These are phyloP conservation scores for Pichia eremophila DNA, from an alignment of 805 yeast genomes.

Conservation along the genomic window DNA sequence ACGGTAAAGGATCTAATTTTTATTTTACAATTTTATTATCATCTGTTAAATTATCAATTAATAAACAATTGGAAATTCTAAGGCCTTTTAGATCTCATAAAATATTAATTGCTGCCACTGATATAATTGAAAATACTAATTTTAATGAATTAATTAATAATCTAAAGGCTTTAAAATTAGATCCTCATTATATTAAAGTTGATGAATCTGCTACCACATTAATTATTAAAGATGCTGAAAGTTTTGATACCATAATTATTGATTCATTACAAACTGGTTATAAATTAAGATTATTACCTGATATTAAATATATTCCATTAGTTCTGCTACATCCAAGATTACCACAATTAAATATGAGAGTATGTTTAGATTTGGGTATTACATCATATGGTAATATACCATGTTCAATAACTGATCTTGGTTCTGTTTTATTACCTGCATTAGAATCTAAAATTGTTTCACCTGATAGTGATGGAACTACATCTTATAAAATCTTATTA, in stretches of 20 bases:
- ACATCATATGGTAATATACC: constrained; percentile 87
- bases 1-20: constrained; percentile 76
- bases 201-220: constrained; percentile 42
- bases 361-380: constrained; percentile 78
- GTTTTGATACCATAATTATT: constrained; percentile 73
- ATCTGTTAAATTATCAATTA: constrained; percentile 54
- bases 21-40: constrained; percentile 75
- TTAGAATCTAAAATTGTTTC: constrained; percentile 76
- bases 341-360: constrained; percentile 69
- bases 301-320: constrained; percentile 77
- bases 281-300: constrained; percentile 57
- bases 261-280: constrained; percentile 72
- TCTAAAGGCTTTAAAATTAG: constrained; percentile 46
- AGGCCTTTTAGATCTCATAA: constrained; percentile 65
- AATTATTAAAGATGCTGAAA: constrained; percentile 43
- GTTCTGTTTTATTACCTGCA: constrained; percentile 77
- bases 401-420: constrained; percentile 71
- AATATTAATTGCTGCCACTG: constrained; percentile 60
- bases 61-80: constrained; percentile 57
- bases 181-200: constrained; percentile 44
- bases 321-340: constrained; percentile 69
- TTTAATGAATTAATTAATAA: constrained; percentile 41
- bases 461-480: constrained; percentile 68
- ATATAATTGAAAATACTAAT: constrained; percentile 41
- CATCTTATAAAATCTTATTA: constrained; percentile 60